A percentile compares a stretch with the other conserved stretches of the same genome.
Conservation (phyloP, 2,329 filamentous ascomycete species). For the Stagonosporopsis cucurbitacearum region DNA sequence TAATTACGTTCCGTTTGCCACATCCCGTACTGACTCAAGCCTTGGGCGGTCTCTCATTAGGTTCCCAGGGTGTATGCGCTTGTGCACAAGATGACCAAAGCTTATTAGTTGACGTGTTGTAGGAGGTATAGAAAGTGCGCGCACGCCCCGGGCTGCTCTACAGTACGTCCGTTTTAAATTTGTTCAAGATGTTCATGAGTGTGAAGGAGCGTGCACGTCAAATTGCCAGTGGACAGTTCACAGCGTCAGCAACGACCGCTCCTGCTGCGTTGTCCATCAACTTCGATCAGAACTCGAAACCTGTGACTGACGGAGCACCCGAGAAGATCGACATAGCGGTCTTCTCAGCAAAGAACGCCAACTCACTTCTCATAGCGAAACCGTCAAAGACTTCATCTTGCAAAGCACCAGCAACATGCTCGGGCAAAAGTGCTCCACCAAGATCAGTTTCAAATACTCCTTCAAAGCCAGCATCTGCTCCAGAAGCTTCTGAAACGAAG, state of each 20-base stretch:
- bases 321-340: slow-evolving; percentile 2
- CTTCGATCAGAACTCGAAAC: slow-evolving; percentile 7
- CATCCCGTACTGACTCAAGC: slow-evolving; percentile 15
- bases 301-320: background rate
- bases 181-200: slow-evolving; percentile 22
- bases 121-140: slow-evolving; percentile 13
- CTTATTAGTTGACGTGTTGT: slow-evolving; percentile 7
- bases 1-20: slow-evolving; percentile 20
- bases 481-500: slow-evolving; percentile 4
- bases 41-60: slow-evolving; percentile 17
- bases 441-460: background rate
- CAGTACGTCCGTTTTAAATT: slow-evolving; percentile 10
- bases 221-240: slow-evolving; percentile 22
- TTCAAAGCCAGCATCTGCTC: background rate
- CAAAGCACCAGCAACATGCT: background rate
- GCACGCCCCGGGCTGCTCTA: slow-evolving; percentile 11
- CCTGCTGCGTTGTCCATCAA: slow-evolving; percentile 1
- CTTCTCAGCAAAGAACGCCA: background rate
- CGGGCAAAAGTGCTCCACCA: background rate
- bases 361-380: background rate
- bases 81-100: slow-evolving; percentile 17
- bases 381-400: background rate
- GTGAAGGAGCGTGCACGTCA: slow-evolving; percentile 24
- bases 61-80: slow-evolving; percentile 5
- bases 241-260: background rate